Conservation (phyloP, 1,284 basidiomycete genomes). For the Ceratobasidium papillatum region DNA sequence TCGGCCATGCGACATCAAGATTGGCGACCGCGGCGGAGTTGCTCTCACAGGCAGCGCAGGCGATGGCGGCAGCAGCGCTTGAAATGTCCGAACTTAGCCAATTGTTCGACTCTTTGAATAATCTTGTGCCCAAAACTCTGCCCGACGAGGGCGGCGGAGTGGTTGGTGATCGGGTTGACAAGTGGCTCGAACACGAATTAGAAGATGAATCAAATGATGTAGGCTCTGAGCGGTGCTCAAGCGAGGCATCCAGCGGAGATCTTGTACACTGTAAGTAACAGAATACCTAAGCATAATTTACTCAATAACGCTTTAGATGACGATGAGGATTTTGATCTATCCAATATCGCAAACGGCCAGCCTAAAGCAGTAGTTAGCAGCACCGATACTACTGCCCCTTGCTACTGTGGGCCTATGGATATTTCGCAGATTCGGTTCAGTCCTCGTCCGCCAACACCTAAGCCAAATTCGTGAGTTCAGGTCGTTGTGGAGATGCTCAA, state of each 20-base stretch:
- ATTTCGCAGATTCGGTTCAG: neutral
- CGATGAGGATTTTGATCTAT: neutral
- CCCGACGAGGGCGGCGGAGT: neutral
- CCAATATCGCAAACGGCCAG: neutral
- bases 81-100: neutral
- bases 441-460: neutral
- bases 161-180: neutral
- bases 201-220: neutral
- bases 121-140: neutral
- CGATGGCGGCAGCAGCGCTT: neutral
- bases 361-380: neutral
- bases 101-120: neutral
- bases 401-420: constrained; percentile 3
- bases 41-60: neutral
- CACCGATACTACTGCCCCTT: neutral
- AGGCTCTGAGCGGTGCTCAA: neutral
- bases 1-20: neutral
- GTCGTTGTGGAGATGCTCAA: neutral
- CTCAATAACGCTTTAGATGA: neutral
- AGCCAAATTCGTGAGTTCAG: neutral
- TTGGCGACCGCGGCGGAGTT: constrained; percentile 4
- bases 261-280: neutral
- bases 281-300: neutral
- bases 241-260: neutral
- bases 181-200: neutral